Evolutionary conservation across 2,329 filamentous ascomycete species (phyloP).

Genomic region (Epichloe scottii): DNA sequence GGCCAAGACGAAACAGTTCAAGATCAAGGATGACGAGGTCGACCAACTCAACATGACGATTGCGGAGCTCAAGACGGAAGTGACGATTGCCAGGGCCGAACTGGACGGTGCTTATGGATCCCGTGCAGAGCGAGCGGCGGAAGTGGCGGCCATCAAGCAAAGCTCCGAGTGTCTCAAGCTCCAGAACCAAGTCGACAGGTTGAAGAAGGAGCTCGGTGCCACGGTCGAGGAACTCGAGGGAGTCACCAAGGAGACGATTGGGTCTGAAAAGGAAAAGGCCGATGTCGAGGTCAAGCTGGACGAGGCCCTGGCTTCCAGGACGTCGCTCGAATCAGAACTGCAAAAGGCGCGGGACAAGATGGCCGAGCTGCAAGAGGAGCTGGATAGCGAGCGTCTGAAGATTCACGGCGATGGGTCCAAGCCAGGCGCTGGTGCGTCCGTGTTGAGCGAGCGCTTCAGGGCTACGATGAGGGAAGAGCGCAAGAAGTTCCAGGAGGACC

Average conservation of each 20-base stretch:
- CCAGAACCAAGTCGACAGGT: constrained; percentile 33
- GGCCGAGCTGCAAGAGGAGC: constrained; percentile 34
- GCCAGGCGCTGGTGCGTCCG: constrained; percentile 31
- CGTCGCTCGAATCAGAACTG: constrained; percentile 30
- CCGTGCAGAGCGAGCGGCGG: constrained; percentile 44
- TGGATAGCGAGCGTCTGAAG: constrained; percentile 38
- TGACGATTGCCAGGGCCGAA: constrained; percentile 48
- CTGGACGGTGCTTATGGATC: constrained; percentile 49
- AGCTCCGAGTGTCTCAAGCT: constrained; percentile 33
- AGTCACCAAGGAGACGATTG: constrained; percentile 39
- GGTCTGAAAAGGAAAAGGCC: constrained; percentile 37
- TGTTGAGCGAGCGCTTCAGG: constrained; percentile 45
- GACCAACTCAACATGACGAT: constrained; percentile 38
- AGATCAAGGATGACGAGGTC: constrained; percentile 37
- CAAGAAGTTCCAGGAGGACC: constrained; percentile 43
- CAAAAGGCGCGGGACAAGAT: constrained; percentile 23
- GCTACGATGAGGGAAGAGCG: constrained; percentile 44
- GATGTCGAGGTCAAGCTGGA: constrained; percentile 27
- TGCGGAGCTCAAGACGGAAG: constrained; percentile 48
- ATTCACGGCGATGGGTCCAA: constrained; percentile 22
- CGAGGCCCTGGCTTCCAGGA: constrained; percentile 18
- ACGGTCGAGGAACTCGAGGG: constrained; percentile 40
- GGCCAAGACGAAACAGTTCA: constrained; percentile 29
- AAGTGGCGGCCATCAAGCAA: constrained; percentile 41
- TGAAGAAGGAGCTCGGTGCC: constrained; percentile 37